Percentiles rank a stretch among this genome's conserved stretches.
Evolutionary conservation across 306 rosid species (phyloP).

Genomic region (Glycyrrhiza uralensis): DNA sequence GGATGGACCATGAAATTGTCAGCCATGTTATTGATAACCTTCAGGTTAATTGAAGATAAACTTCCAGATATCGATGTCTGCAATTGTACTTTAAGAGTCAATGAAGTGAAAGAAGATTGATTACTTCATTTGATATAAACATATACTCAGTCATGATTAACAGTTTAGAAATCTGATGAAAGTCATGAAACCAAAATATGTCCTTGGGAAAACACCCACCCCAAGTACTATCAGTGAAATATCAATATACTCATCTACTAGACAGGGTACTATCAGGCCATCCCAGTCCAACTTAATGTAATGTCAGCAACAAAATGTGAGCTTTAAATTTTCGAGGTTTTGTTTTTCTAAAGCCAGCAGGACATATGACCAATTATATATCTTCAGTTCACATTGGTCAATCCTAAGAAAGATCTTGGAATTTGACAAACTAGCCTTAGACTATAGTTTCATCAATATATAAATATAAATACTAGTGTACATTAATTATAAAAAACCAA

Average conservation of each 20-base stretch:
- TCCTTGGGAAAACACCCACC: neutral
- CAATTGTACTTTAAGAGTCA: slow-evolving; percentile 21
- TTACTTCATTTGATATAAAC: slow-evolving; percentile 4
- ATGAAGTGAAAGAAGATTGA: neutral
- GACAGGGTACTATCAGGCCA: neutral
- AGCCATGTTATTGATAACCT: slow-evolving; percentile 59
- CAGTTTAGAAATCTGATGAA: neutral
- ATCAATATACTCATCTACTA: neutral
- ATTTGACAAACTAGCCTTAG: slow-evolving; percentile 4
- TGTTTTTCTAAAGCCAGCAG: neutral
- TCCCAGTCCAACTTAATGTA: neutral
- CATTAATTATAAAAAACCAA: neutral
- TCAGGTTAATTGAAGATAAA: slow-evolving; percentile 60
- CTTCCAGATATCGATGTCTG: slow-evolving; percentile 46
- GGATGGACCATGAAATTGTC: slow-evolving; percentile 49
- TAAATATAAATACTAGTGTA: no score
- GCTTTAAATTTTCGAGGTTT: neutral
- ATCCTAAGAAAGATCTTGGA: neutral
- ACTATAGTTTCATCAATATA: neutral
- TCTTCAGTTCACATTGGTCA: slow-evolving; percentile 1
- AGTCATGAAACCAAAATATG: neutral
- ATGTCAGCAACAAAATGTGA: neutral
- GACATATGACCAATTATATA: neutral
- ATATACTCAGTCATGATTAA: neutral
- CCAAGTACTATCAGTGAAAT: neutral